Percentiles rank a stretch among this genome's conserved stretches.
phyloP scores from a whole-genome alignment of 1,139 yeast genomes.

The Debaryomyces psychrophilus region DNA sequence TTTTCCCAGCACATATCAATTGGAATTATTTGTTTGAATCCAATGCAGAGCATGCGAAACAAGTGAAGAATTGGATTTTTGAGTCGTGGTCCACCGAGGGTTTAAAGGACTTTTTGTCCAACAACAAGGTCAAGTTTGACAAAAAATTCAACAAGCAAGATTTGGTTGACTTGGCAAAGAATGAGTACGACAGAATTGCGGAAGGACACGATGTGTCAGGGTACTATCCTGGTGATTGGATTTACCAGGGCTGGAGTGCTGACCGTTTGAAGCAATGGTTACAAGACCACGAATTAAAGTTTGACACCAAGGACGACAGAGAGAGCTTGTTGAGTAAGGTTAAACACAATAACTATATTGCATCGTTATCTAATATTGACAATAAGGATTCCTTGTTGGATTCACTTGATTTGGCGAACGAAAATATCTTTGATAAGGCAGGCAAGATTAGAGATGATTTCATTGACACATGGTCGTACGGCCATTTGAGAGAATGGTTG shows the following conservation, averaged over 20 bases:
- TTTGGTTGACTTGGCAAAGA: conserved; percentile 39
- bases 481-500: conserved; percentile 38
- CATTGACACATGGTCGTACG: conserved; percentile 42
- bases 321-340: conserved; percentile 48
- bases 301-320: conserved; percentile 39
- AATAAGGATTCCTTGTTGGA: conserved; percentile 42
- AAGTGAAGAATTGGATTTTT: conserved; percentile 44
- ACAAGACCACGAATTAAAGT: conserved; percentile 44
- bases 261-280: conserved; percentile 52
- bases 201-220: conserved; percentile 41
- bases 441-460: conserved; percentile 48
- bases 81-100: conserved; percentile 49
- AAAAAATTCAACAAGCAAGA: conserved; percentile 34
- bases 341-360: conserved; percentile 44
- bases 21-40: conserved; percentile 21
- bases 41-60: conserved; percentile 1
- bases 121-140: conserved; percentile 33
- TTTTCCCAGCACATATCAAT: conserved; percentile 20
- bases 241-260: conserved; percentile 50
- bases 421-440: conserved; percentile 39
- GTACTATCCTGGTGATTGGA: conserved; percentile 53
- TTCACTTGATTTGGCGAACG: conserved; percentile 37
- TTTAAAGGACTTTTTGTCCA: conserved; percentile 38
- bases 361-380: conserved; percentile 36
- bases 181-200: conserved; percentile 40